Evolutionary conservation across 768 basidiomycete genomes (phyloP).

Genomic region (Kwoniella sp.): DNA sequence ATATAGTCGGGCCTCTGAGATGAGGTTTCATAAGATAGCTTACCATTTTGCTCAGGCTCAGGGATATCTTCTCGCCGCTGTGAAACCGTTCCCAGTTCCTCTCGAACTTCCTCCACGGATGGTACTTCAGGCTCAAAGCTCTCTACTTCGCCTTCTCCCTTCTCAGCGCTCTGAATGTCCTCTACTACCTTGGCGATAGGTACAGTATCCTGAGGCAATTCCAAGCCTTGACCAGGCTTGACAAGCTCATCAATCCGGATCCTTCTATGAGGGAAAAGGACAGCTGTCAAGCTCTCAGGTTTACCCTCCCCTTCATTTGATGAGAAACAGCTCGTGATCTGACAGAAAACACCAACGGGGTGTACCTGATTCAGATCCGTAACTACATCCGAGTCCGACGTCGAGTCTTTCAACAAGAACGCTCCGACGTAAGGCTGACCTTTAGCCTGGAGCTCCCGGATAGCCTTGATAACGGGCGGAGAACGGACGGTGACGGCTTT

Average conservation of each 20-base stretch:
- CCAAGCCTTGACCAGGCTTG: conserved; percentile 34
- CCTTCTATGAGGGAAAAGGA: conserved; percentile 87
- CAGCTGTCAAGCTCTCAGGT: conserved; percentile 86
- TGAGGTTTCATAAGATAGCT: too few relatives aligned
- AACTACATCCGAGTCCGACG: conserved; percentile 88
- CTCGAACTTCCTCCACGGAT: conserved; percentile 57
- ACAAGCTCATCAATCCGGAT: conserved; percentile 86
- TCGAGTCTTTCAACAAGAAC: conserved; percentile 91
- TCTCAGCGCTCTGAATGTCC: conserved; percentile 38
- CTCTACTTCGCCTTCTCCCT: conserved; percentile 48
- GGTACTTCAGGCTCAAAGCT: conserved; percentile 56
- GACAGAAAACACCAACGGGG: conserved; percentile 91
- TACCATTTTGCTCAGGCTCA: conserved; percentile 8
- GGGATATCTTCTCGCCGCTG: conserved; percentile 52
- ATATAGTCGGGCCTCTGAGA: too few relatives aligned
- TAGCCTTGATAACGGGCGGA: conserved; percentile 84
- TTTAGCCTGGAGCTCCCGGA: conserved; percentile 94
- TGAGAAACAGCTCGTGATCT: conserved; percentile 78
- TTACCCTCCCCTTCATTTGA: conserved; percentile 58
- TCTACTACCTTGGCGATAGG: conserved; percentile 30
- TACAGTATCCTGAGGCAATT: conserved; percentile 15
- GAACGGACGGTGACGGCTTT: conserved; percentile 94
- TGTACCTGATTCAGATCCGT: conserved; percentile 84
- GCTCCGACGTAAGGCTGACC: conserved; percentile 97
- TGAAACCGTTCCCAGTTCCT: conserved; percentile 40